Evolutionary conservation across 2,329 filamentous ascomycete genomes (phyloP), one percentile per base, ranked within the genome.

Genomic region (Scedosporium apiospermum): DNA sequence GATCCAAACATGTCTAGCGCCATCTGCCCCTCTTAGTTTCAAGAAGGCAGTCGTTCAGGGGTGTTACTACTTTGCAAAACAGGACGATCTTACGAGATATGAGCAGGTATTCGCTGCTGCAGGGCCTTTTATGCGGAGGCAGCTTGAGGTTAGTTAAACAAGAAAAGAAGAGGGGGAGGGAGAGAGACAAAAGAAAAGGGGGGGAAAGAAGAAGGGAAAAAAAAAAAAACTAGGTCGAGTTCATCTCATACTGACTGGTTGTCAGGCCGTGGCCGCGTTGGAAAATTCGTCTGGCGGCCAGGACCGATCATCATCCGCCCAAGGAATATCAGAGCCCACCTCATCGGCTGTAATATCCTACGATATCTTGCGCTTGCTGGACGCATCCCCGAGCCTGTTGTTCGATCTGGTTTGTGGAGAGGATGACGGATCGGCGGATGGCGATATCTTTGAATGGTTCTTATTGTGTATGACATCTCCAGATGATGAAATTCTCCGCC

Each of bases 11-110:
- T 88, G 86, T 65, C 78, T 88, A 57, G 76, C 81, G 42, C 72
- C 80, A n/a, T 78, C 76, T 62, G 77, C 86, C 1, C 85, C 86
- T 7, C 74, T 78, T 61, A 78, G 75, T 61, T 88, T 87, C 72
- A 87, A 87, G 70, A 78, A 87, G 57, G 83, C 86, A 7, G 78
- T 84, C 27, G 79, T 88, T 23, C 83, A 85, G 69, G 82, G 81
- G 10, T 88, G 85, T 67, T 80, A 82, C 44, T 83, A 87, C 69
- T 86, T 88, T 72, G 83, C 84, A 7, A 77, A 79, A 60, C 77
- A 83, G 63, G 72, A 75, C 4, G 76, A 82, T 65, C 70, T 78
- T 10, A 71, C 76, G 9, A 75, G 77, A 58, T 88, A 84, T 66
- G 73, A 77, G 46, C 77, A 77, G n/a, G 72, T 89, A 3, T 87